Base-by-base conservation (phyloP, 129 eudicot species). In the Calendula officinalis region DNA sequence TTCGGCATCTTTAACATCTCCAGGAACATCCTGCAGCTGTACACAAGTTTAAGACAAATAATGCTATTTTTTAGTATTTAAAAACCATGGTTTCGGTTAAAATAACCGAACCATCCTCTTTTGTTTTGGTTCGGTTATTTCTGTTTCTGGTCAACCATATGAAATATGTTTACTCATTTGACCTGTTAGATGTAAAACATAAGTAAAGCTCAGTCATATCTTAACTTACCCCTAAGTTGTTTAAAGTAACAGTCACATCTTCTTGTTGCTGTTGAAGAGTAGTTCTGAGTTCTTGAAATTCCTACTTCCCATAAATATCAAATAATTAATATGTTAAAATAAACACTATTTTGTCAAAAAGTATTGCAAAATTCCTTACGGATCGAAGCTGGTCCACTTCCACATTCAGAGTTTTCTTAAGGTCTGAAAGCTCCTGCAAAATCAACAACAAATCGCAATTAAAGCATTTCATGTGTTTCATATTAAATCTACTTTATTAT, bases 261-360 rank as follows among this genome's bases (percentile, higher is more conserved):
- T 90, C 97, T 52, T 83, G 97, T 74, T 90, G 97, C 77, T 90
- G 95, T 63, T 90, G 88, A 48, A 90, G 89, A 58, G 91, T 86
- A 40, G 86, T 83, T 60, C 85, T 83, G 71, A 90, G 77, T 13
- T 86, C 97, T 83, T 86, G 91, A 45, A 90, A 90, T 68, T 90
- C 97, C 97, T 90, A 38, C 33, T 38, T 64, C 35, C 45, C 69
- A 51, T 64, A 11, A 39, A 54, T 34, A 42, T 5, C 4, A 44
- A 33, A 64, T 38, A 35, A 30, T 55, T 22, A 22, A 22, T 22
- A 22, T n/a, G 33, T 32, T 67, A 55, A 30, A 55, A 6, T 52
- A 16, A 52, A 30, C 9, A 67, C 32, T 68, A 43, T 8, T 42
- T 22, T 43, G 39, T 22, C 30, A 22, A 8, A 45, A 55, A 5